Conservation (phyloP, 2,329 filamentous ascomycete species). For the Penicillium sp. region DNA sequence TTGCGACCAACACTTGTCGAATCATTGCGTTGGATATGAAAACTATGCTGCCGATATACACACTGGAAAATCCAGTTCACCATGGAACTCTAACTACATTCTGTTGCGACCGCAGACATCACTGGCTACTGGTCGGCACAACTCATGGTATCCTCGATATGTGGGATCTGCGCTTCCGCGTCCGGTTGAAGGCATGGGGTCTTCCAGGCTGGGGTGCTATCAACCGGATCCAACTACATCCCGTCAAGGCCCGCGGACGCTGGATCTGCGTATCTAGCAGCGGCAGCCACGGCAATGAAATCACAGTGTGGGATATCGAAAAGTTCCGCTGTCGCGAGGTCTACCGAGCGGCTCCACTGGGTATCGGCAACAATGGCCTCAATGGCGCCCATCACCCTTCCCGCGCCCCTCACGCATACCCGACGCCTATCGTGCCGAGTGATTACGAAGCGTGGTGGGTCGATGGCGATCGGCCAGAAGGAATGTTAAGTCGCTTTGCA, state of each 20-base stretch:
- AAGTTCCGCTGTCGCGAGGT: conserved; percentile 85
- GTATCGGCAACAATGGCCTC: conserved; percentile 14
- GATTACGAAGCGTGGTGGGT: conserved; percentile 82
- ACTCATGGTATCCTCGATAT: conserved; percentile 89
- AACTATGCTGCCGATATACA: conserved; percentile 78
- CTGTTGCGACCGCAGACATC: conserved; percentile 77
- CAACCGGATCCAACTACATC: conserved; percentile 75
- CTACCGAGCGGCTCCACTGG: conserved; percentile 60
- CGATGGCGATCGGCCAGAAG: conserved; percentile 83
- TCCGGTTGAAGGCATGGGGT: conserved; percentile 84
- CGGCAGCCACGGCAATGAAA: conserved; percentile 73
- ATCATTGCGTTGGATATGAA: conserved; percentile 82
- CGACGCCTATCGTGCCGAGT: conserved; percentile 40
- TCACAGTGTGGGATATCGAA: conserved; percentile 94
- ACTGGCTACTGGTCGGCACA: conserved; percentile 89
- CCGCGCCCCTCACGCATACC: conserved; percentile 30
- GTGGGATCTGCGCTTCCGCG: conserved; percentile 94
- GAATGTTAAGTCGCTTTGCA: conserved; percentile 82
- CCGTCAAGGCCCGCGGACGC: conserved; percentile 71
- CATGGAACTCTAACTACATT: conserved; percentile 92
- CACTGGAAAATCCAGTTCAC: conserved; percentile 80
- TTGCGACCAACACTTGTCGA: conserved; percentile 83
- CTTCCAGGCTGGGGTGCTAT: conserved; percentile 77
- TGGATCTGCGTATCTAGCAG: conserved; percentile 89
- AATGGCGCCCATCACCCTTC: conserved; percentile 53